These are phyloP conservation scores for Diaporthe citrichinensis DNA, from an alignment of 2,329 filamentous ascomycete species.

Conservation along the genomic window DNA sequence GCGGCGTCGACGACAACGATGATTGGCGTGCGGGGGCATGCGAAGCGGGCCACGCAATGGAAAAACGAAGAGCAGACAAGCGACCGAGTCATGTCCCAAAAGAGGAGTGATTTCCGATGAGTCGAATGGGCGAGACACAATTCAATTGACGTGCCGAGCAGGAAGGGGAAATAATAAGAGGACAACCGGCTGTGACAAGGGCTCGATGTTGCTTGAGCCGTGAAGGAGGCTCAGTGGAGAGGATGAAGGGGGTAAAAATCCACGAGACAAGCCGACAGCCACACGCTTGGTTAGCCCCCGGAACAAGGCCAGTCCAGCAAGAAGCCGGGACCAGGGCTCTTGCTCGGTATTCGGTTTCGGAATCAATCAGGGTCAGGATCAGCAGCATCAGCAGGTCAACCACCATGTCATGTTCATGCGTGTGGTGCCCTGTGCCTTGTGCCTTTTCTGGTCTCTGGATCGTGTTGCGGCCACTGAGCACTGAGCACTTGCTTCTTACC, in stretches of 20 bases:
- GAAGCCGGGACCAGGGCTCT: not conserved
- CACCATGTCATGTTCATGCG: conserved; percentile 28
- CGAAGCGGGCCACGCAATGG: conserved; percentile 23
- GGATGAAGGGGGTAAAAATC: conserved; percentile 38
- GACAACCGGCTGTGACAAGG: conserved; percentile 6
- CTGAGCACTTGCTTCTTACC: not conserved
- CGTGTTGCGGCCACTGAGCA: not conserved
- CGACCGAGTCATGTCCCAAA: conserved; percentile 38
- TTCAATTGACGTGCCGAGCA: conserved; percentile 9
- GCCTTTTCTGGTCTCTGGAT: not conserved
- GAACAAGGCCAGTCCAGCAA: not conserved
- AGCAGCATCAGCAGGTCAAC: conserved; percentile 22
- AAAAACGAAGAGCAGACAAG: conserved; percentile 29
- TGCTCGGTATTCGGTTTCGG: conserved; percentile 4
- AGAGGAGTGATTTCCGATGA: conserved; percentile 29
- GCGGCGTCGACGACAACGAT: conserved; percentile 1
- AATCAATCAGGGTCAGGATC: not conserved
- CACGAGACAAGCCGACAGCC: conserved; percentile 26
- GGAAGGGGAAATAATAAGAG: conserved; percentile 6
- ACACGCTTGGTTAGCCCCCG: not conserved
- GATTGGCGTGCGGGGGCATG: conserved; percentile 20
- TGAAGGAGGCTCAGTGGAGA: conserved; percentile 7
- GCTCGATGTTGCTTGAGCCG: not conserved
- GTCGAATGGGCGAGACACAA: conserved; percentile 17
- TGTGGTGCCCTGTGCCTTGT: not conserved